phyloP scores from a whole-genome alignment of 768 basidiomycete species.

The Mycena maculata region DNA sequence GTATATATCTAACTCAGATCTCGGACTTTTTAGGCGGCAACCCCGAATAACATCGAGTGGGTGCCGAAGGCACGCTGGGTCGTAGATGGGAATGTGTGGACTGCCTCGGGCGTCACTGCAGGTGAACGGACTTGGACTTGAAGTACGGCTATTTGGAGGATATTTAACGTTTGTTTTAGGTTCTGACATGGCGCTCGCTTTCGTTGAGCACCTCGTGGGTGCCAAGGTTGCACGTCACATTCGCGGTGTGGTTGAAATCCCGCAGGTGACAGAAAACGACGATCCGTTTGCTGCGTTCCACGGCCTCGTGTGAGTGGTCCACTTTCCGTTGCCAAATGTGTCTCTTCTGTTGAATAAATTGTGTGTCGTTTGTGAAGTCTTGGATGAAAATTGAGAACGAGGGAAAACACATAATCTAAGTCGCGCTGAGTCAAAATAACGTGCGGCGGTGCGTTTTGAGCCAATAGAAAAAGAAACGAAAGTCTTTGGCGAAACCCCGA shows the following conservation, averaged over 20 bases:
- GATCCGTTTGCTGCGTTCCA: constrained; percentile 43
- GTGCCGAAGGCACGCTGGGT: constrained; percentile 51
- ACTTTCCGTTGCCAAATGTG: too few species aligned
- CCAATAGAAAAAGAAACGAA: too few species aligned
- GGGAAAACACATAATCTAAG: constrained; percentile 12
- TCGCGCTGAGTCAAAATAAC: too few species aligned
- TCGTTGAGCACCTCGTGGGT: constrained; percentile 45
- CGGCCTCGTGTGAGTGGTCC: constrained; percentile 33
- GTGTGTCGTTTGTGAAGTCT: too few species aligned
- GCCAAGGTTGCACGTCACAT: constrained; percentile 32
- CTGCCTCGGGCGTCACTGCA: constrained; percentile 49
- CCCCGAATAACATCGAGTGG: constrained; percentile 45
- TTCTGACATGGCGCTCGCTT: constrained; percentile 50
- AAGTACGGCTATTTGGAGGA: neutral
- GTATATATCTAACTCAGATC: too few species aligned
- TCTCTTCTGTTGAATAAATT: too few species aligned
- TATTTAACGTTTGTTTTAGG: constrained; percentile 27
- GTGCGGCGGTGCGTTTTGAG: too few species aligned
- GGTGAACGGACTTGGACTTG: constrained; percentile 33
- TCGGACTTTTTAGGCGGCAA: constrained; percentile 20
- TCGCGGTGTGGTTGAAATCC: constrained; percentile 37
- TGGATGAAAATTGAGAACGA: too few species aligned
- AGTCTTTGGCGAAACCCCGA: too few species aligned
- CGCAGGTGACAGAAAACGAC: constrained; percentile 33
- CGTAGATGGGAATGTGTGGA: constrained; percentile 49